Evolutionary conservation across 805 yeast species (phyloP), one percentile per base, ranked within the genome.

Genomic region (Zygoascus bituminiphila): DNA sequence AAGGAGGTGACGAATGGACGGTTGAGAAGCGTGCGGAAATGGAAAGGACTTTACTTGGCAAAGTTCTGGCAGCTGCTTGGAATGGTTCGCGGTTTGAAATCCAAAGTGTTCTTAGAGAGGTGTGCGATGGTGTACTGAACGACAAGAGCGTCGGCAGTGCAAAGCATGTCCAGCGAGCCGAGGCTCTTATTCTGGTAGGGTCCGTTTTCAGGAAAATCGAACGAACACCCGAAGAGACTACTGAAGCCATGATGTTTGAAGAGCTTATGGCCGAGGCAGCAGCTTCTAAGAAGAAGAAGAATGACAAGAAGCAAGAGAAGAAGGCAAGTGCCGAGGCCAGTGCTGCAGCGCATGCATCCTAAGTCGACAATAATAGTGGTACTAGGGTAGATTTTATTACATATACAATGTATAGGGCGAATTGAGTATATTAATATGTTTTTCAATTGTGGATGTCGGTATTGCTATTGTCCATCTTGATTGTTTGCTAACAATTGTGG

Each of bases 11-110:
- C 47, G 69, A 69, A 40, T 64, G 73, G 68, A 77, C 78, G 40
- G 77, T 79, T 5, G 83, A 76, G 47, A 76, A 77, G 57, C 76
- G 78, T 53, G 88, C 81, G 1, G 93, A 88, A 61, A 77, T 84
- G 68, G 96, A 91, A 60, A 76, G 88, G 45, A 69, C 78, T 49
- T 76, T 91, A 53, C 81, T 88, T 47, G 98, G 98, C 21, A 93
- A 91, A 64, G 77, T 93, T 20, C 73, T 93, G 45, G 91, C 93
- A 6, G 88, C 96, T 1, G 94, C 95, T 17, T 93, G 99, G 99
- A 85, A 86, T 20, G 86, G 95, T 36, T 87, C 96, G 19, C 81
- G 84, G 57, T 82, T 80, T 66, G 99, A 93, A 68, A 81, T 89
- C 47, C 82, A 82, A 51, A 74, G 83, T 24, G 81, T 85, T n/a